A percentile compares a stretch with the other conserved stretches of the same genome.
Conservation (phyloP, 805 yeast species). For the Suhomyces emberorum region DNA sequence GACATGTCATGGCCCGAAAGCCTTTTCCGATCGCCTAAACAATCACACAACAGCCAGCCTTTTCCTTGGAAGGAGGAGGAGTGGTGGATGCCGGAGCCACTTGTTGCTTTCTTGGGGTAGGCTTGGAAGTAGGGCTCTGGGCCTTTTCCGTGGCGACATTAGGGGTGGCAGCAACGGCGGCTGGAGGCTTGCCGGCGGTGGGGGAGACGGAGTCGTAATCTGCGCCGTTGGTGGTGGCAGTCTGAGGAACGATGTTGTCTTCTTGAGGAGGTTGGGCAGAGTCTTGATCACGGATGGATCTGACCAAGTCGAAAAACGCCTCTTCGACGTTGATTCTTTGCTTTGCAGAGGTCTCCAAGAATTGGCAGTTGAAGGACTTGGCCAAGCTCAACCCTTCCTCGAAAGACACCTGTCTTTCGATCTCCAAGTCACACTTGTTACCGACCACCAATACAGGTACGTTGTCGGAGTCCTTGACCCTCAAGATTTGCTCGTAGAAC, state of each 20-base stretch:
- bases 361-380: conserved; percentile 61
- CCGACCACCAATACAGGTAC: conserved; percentile 84
- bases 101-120: conserved; percentile 13
- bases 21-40: conserved; percentile 15
- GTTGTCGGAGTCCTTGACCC: conserved; percentile 70
- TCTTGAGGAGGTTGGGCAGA: conserved; percentile 3
- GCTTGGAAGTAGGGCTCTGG: conserved; percentile 2
- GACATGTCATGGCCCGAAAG: neutral
- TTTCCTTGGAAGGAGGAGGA: conserved; percentile 24
- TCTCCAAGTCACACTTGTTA: conserved; percentile 71
- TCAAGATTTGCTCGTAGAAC: conserved; percentile 71
- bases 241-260: conserved; percentile 2
- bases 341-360: conserved; percentile 92
- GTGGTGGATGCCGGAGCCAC: conserved; percentile 6
- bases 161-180: too few species aligned
- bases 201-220: conserved; percentile 6
- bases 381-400: conserved; percentile 67
- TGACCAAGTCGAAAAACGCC: conserved; percentile 68
- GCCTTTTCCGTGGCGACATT: conserved; percentile 8
- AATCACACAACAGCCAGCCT: conserved; percentile 37
- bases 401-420: conserved; percentile 67
- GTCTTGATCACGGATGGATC: conserved; percentile 44
- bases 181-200: conserved; percentile 1
- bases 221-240: conserved; percentile 4
- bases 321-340: conserved; percentile 87